A percentile compares a stretch with the other conserved stretches of the same genome.
Conservation (phyloP, 768 basidiomycete genomes). For the Hemileccinum rubropunctum region DNA sequence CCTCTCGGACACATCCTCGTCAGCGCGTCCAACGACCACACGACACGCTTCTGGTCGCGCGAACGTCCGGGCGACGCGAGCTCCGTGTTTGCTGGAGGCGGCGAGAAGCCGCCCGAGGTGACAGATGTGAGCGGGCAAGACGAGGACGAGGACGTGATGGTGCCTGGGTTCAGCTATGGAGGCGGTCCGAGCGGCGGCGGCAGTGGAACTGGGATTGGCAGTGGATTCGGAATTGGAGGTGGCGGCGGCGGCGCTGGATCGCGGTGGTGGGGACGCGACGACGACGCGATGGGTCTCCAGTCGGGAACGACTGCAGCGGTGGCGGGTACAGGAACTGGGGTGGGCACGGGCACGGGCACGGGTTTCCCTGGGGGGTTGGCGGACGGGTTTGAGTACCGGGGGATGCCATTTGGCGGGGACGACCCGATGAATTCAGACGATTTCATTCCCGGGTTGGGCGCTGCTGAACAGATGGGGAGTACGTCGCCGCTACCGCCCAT, state of each 20-base stretch:
- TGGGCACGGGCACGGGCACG: neutral
- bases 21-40: constrained; percentile 96
- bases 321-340: neutral
- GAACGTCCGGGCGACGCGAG: constrained; percentile 82
- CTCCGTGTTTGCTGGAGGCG: constrained; percentile 76
- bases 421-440: constrained; percentile 45
- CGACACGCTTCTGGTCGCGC: constrained; percentile 97
- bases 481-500: constrained; percentile 14
- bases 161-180: constrained; percentile 67
- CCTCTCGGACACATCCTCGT: constrained; percentile 94
- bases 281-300: constrained; percentile 29
- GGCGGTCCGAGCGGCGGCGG: neutral
- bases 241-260: constrained; percentile 17
- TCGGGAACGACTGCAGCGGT: constrained; percentile 31
- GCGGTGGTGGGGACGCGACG: constrained; percentile 49
- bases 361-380: constrained; percentile 17
- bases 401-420: constrained; percentile 22
- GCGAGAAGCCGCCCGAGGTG: constrained; percentile 79
- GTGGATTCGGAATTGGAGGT: constrained; percentile 21
- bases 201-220: constrained; percentile 8
- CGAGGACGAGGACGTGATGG: constrained; percentile 71
- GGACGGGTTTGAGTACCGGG: constrained; percentile 25
- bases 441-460: constrained; percentile 64
- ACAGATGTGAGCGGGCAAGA: constrained; percentile 57
- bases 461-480: constrained; percentile 27